Base-by-base conservation (phyloP, 192 early-diverging fungal genomes). In the Rhizophagus prolifer region DNA sequence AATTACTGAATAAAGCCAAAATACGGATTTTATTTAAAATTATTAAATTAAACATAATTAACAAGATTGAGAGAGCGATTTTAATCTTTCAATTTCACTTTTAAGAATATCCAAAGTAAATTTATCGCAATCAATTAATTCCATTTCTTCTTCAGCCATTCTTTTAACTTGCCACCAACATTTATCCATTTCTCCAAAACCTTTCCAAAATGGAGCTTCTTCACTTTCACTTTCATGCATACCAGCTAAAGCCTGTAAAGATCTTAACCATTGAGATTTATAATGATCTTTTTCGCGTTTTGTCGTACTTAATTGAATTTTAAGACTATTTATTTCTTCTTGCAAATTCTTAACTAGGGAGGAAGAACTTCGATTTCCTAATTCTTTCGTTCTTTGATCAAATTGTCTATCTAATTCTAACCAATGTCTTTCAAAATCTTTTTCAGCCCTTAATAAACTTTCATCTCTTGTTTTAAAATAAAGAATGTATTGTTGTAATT, bases 391-490 rank as follows among this genome's bases (percentile, higher is more conserved):
- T 36, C 25, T 36, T 36, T 68, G 46, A 12, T 76, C 75, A 38
- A 58, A 76, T 58, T 76, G 65, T 59, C 75, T 63, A 58, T 76
- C 75, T 38, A 76, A 38, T 68, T 76, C 75, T 28, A 76, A 59
- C 75, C 65, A 76, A 19, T 63, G 63, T 34, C 47, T 19, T 68
- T 76, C 65, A 38, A 76, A 44, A 69, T 76, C 75, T 59, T 68
- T 76, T 34, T 76, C 75, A 3, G 65, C 25, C 25, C 75, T 41
- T 59, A 58, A 26, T 68, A 76, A 59, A 68, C 75, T 76, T 68
- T 76, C 75, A 66, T 76, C 75, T 21, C 65, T 26, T 58, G 65
- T 76, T 76, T 68, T 46, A 68, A 76, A 76, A 76, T 58, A 68
- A 12, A 76, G 28, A 23, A 76, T 66, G 2, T 65, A 68, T 58